phyloP scores from a whole-genome alignment of 768 basidiomycete genomes.

The Boletales sp. region DNA sequence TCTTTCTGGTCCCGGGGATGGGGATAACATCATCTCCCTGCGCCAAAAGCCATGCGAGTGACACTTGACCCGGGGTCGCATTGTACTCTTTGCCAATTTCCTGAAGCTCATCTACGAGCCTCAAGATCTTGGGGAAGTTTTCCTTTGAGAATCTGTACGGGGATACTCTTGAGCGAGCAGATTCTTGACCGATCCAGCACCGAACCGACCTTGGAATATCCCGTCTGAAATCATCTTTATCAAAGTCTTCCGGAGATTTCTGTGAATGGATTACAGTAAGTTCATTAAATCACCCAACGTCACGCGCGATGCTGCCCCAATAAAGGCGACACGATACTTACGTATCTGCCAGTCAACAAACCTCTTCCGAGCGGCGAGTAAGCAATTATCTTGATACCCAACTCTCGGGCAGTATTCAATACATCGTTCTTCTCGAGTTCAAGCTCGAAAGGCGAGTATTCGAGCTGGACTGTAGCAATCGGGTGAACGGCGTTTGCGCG shows the following conservation, averaged over 20 bases:
- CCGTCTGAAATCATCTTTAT: slow-evolving; percentile 23
- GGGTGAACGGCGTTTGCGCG: slow-evolving; percentile 50
- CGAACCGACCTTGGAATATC: slow-evolving; percentile 21
- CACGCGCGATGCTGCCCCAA: too few relatives aligned
- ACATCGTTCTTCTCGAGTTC: slow-evolving; percentile 45
- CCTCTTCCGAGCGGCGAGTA: slow-evolving; percentile 54
- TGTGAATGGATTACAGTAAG: slow-evolving; percentile 1
- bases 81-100: slow-evolving; percentile 31
- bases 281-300: not conserved
- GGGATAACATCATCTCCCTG: slow-evolving; percentile 38
- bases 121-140: slow-evolving; percentile 45
- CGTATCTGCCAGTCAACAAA: slow-evolving; percentile 45
- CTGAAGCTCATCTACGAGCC: slow-evolving; percentile 32
- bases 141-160: slow-evolving; percentile 34
- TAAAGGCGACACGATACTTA: too few relatives aligned
- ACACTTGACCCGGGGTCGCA: slow-evolving; percentile 38
- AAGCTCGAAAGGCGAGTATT: slow-evolving; percentile 49
- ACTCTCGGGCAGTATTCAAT: slow-evolving; percentile 42
- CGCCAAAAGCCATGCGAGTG: slow-evolving; percentile 39
- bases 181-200: too few relatives aligned
- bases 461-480: slow-evolving; percentile 47
- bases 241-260: slow-evolving; percentile 34
- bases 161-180: not conserved
- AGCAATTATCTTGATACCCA: slow-evolving; percentile 47
- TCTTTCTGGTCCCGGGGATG: slow-evolving; percentile 37